Evolutionary conservation across 2,329 filamentous ascomycete genomes (phyloP).

Genomic region (Diaporthe aspalathi): DNA sequence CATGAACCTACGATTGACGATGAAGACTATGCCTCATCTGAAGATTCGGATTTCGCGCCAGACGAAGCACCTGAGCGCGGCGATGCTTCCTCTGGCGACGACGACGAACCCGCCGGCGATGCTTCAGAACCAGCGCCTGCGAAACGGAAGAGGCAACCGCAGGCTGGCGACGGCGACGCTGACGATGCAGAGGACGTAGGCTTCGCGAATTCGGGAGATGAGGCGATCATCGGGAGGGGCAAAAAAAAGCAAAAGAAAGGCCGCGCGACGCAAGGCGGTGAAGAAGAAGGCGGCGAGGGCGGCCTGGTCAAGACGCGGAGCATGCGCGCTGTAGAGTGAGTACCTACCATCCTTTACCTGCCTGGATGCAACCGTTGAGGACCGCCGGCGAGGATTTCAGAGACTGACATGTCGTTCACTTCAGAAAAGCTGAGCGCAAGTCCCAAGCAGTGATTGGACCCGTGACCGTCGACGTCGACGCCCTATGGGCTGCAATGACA

Average conservation of each 20-base stretch:
- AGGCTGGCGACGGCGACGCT: conserved; percentile 45
- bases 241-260: conserved; percentile 63
- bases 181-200: conserved; percentile 59
- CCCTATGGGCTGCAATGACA: conserved; percentile 76
- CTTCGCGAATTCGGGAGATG: conserved; percentile 78
- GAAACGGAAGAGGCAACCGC: conserved; percentile 49
- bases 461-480: conserved; percentile 78
- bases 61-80: conserved; percentile 57
- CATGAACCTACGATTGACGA: conserved; percentile 56
- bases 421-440: conserved; percentile 68
- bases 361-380: not conserved
- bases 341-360: conserved; percentile 22
- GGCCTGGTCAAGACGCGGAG: conserved; percentile 78
- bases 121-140: conserved; percentile 41
- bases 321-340: conserved; percentile 74
- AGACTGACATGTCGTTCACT: conserved; percentile 24
- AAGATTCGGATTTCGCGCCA: conserved; percentile 80
- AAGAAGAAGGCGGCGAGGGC: conserved; percentile 65
- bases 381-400: not conserved
- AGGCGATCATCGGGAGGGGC: conserved; percentile 73
- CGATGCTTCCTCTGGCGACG: conserved; percentile 62
- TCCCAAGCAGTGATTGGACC: conserved; percentile 64
- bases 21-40: conserved; percentile 73
- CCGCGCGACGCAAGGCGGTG: conserved; percentile 48
- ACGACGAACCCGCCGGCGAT: conserved; percentile 50